Base-by-base conservation (phyloP, 2,329 filamentous ascomycete genomes). In the Fusarium kyushuense region DNA sequence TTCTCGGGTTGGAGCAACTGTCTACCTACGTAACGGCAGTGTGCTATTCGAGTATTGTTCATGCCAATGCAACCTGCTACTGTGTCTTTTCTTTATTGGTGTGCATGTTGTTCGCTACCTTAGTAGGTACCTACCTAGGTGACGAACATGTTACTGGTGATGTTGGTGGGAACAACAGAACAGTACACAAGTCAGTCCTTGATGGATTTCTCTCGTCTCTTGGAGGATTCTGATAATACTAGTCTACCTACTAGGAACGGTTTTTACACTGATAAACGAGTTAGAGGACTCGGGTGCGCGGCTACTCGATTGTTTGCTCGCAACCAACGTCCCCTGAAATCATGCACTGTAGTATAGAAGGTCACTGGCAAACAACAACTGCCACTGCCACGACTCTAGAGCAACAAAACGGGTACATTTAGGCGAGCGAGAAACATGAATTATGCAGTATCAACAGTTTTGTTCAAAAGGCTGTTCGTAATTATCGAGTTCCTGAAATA, bases 251-350 rank as follows among this genome's bases (percentile, higher is more conserved):
- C 36, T 49, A 4, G 6, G 5, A 38, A 13, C 9, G 14, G 9
- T 40, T 21, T 21, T 6, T 40, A 38, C 4, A 25, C 16, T 38
- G 10, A 5, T 27, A 13, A 10, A 25, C 17, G 23, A 38, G 23
- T 19, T 27, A 27, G 9, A 5, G 32, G 35, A 19, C 47, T 38
- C 2, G 9, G 17, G 21, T 13, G 6, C 11, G 47, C 17, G n/a
- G 23, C 27, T 38, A 16, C 23, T 27, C 16, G 13, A 19, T 27
- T 58, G 58, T 56, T 63, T 63, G 60, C 58, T 63, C 14, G 27
- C n/a, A 19, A 12, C 21, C 11, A 27, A 49, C n/a, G 29, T 8
- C 21, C 49, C 38, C 58, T 45, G 33, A 30, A 49, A 47, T 30
- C 43, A 41, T 23, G 35, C 51, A 40, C 51, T 57, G 23, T 5